Base-by-base conservation (phyloP, 2,329 filamentous ascomycete genomes). In the Claviceps paspali region DNA sequence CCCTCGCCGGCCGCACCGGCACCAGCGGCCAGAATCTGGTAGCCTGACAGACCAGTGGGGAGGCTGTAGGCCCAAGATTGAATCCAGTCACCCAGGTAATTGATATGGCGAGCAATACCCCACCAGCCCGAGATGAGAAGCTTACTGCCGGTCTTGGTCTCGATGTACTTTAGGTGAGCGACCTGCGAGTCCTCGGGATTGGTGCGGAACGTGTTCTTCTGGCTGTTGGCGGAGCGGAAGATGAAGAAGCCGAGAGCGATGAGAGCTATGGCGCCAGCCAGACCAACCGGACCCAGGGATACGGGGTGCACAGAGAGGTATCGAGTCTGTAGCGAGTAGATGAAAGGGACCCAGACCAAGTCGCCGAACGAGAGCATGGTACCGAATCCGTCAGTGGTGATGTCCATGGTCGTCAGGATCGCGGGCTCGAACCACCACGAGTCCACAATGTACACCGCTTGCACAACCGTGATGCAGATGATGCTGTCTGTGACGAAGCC, bases 331-430 rank as follows among this genome's bases (percentile, higher is more conserved):
- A 84, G 66, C 14, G 76, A 82, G 67, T 94, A 96, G 41, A 84
- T 68, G 55, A 93, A 93, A 0, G 88, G 88, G 2, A 95, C 73
- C 88, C 88, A 96, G 43, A 82, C 82, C 5, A 95, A 68, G 51
- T 96, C 88, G 39, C 86, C 88, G 54, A 95, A 95, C 2, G 83
- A 68, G 24, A 96, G 70, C 88, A 96, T 96, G 64, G 85, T 85
- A 37, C 88, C 88, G 48, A 96, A 94, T 5, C 88, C 88, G 49
- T 96, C 88, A 29, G 78, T 83, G 36, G 80, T 93, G 46, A 95
- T 81, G 53, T 96, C 88, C 62, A 96, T 95, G 23, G 86, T 95
- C 2, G 87, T 95, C 45, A 95, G 64, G 43, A 95, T 81, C 2
- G 85, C 81, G 0, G 82, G 70, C 57, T 96, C 88, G 71, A 88